These are phyloP conservation scores for Cylindrotheca fusiformis DNA, from an alignment of 108 stramenopile genomes.

Conservation along the genomic window DNA sequence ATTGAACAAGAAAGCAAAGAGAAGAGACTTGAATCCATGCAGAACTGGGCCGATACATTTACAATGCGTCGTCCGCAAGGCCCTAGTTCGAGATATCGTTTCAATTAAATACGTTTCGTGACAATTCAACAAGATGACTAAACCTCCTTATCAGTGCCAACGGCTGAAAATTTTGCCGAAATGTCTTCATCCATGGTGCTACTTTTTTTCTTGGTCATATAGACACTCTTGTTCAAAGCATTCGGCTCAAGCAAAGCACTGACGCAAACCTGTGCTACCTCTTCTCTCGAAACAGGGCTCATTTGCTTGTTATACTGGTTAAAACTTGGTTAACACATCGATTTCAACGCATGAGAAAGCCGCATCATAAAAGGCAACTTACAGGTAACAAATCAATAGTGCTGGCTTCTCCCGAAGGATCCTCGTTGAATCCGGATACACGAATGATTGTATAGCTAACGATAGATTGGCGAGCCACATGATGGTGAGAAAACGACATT, in stretches of 20 bases:
- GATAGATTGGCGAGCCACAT: no score
- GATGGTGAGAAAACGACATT: no score
- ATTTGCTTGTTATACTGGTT: slow-evolving; percentile 39
- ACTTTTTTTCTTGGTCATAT: slow-evolving; percentile 63
- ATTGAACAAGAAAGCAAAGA: no score
- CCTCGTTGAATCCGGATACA: slow-evolving; percentile 69
- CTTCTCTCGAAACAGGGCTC: slow-evolving; percentile 62
- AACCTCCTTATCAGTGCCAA: no score
- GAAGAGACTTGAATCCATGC: no score
- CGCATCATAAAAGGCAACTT: background rate
- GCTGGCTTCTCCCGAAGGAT: slow-evolving; percentile 53
- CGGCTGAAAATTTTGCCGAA: slow-evolving; percentile 52
- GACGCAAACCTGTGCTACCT: slow-evolving; percentile 80
- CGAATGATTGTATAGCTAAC: slow-evolving; percentile 59
- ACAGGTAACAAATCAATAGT: slow-evolving; percentile 57
- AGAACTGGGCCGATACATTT: no score
- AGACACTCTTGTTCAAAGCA: slow-evolving; percentile 79
- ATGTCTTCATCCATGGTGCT: slow-evolving; percentile 59
- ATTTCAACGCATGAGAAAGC: slow-evolving; percentile 1
- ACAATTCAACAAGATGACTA: no score
- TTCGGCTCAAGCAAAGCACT: slow-evolving; percentile 72
- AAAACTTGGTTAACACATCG: background rate
- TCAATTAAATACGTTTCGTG: no score
- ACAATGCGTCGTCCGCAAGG: no score
- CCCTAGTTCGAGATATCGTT: no score